phyloP scores from a whole-genome alignment of 257 asterid species.

The Hygrophila difformis region DNA sequence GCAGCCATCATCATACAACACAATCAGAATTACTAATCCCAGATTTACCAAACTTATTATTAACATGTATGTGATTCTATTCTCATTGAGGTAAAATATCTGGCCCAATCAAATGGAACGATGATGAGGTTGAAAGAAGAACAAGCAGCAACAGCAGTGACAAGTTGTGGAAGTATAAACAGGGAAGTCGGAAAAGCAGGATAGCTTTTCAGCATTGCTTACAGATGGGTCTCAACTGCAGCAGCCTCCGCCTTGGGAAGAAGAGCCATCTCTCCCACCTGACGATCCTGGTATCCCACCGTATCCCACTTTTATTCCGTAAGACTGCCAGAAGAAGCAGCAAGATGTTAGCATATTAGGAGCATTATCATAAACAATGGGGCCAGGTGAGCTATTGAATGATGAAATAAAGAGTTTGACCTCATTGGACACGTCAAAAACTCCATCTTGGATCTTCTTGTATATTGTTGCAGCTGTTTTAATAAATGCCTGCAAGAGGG shows the following conservation, averaged over 20 bases:
- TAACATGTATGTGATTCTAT: too few relatives aligned
- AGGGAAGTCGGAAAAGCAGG: too few relatives aligned
- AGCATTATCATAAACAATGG: too few relatives aligned
- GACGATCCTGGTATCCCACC: constrained; percentile 76
- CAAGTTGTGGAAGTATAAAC: too few relatives aligned
- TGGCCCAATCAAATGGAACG: too few relatives aligned
- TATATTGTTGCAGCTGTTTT: constrained; percentile 79
- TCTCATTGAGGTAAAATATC: too few relatives aligned
- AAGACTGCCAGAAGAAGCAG: constrained; percentile 44
- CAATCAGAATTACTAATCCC: too few relatives aligned
- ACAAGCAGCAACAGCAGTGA: too few relatives aligned
- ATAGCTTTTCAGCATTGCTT: too few relatives aligned
- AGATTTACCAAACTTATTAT: too few relatives aligned
- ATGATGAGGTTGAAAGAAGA: too few relatives aligned
- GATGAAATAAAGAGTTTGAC: constrained; percentile 26
- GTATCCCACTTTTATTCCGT: constrained; percentile 86
- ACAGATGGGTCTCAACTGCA: constrained; percentile 76
- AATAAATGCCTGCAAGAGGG: constrained; percentile 80
- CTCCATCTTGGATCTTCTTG: constrained; percentile 95
- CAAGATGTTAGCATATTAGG: neutral
- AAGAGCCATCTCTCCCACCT: constrained; percentile 64
- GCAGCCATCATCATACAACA: too few relatives aligned
- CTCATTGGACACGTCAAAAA: constrained; percentile 92
- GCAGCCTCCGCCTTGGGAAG: constrained; percentile 83
- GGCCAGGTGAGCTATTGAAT: neutral